A percentile compares a stretch with the other conserved stretches of the same genome.
Evolutionary conservation across 345 rosid genomes (phyloP).

Genomic region (Syzygium jambos): DNA sequence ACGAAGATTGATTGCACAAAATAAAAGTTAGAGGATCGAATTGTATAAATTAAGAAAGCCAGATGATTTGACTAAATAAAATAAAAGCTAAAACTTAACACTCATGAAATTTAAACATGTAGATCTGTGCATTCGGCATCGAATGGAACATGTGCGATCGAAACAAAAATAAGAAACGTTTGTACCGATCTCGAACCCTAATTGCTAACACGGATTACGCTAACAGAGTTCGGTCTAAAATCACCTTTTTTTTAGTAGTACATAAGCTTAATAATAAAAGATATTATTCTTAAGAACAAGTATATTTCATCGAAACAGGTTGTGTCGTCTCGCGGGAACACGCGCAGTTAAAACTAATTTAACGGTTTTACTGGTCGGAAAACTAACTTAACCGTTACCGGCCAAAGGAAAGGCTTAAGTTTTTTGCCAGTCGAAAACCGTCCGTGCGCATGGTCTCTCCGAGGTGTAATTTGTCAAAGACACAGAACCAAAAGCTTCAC

Average conservation of each 20-base stretch:
- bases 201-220: too few species aligned
- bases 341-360: neutral
- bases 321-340: neutral
- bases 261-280: neutral
- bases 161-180: too few species aligned
- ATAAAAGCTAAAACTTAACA: neutral
- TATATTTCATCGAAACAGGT: neutral
- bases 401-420: neutral
- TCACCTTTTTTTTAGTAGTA: neutral
- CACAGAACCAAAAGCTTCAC: neutral
- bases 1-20: rapidly evolving
- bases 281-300: neutral
- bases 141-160: too few species aligned
- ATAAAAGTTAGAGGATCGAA: rapidly evolving
- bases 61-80: rapidly evolving
- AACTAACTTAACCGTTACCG: neutral
- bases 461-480: neutral
- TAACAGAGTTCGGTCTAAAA: neutral
- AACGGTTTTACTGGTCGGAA: neutral
- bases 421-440: neutral
- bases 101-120: too few species aligned
- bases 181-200: too few species aligned
- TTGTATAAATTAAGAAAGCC: rapidly evolving
- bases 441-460: neutral
- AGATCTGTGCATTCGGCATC: too few species aligned